phyloP scores from a whole-genome alignment of 495 filamentous ascomycete genomes.

The Aspergillus campestris region DNA sequence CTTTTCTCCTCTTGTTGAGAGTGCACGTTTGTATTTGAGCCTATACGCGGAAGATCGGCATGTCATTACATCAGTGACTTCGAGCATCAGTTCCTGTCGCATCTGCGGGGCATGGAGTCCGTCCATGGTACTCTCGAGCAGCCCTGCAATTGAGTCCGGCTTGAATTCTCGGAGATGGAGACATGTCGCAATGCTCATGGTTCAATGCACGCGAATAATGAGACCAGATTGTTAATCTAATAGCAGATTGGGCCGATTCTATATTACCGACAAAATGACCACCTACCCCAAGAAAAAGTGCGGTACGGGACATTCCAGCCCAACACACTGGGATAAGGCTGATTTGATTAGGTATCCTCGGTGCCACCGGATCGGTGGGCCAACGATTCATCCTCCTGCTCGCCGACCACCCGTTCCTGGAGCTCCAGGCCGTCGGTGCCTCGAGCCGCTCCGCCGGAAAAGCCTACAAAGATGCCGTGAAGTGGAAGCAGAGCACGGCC shows the following conservation, averaged over 20 bases:
- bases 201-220: no score
- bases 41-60: no score
- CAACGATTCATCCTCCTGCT: constrained; percentile 81
- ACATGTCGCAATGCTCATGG: no score
- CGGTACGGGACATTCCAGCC: constrained; percentile 22
- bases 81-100: no score
- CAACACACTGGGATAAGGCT: background rate
- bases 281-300: constrained; percentile 39
- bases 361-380: constrained; percentile 64
- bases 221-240: background rate
- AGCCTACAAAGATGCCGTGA: constrained; percentile 73
- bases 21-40: no score
- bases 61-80: no score
- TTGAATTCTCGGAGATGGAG: no score
- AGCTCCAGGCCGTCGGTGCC: constrained; percentile 69
- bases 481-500: constrained; percentile 73
- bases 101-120: no score
- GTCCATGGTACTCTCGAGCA: no score
- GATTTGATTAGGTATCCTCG: constrained; percentile 33
- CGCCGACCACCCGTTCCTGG: constrained; percentile 67
- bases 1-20: no score
- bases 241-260: background rate
- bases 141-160: no score
- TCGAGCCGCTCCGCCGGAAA: constrained; percentile 73
- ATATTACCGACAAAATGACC: constrained; percentile 22